Evolutionary conservation across 352 stramenopile genomes (phyloP).

Genomic region (Elongisporangium prolatum): DNA sequence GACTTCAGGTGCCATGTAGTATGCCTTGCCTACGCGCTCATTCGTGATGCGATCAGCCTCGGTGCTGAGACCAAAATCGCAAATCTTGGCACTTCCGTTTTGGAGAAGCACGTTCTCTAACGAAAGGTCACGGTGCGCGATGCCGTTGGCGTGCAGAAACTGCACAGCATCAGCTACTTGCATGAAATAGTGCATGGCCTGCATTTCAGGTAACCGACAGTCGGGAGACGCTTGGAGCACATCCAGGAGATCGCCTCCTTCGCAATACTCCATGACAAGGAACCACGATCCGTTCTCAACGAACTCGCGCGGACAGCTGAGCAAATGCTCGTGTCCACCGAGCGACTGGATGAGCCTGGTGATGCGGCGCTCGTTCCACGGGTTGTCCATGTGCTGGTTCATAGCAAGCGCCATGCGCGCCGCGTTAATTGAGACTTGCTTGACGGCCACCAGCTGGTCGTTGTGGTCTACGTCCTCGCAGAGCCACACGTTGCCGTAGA

Average conservation of each 20-base stretch:
- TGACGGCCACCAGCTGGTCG: conserved; percentile 29
- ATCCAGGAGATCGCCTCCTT: conserved; percentile 36
- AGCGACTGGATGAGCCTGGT: conserved; percentile 26
- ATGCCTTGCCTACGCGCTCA: conserved; percentile 31
- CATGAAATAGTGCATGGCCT: conserved; percentile 20
- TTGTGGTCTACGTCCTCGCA: conserved; percentile 19
- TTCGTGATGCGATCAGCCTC: conserved; percentile 11
- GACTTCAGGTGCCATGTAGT: conserved; percentile 63
- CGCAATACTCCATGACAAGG: conserved; percentile 53
- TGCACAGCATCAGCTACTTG: conserved; percentile 27
- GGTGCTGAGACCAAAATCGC: conserved; percentile 50
- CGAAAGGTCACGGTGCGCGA: conserved; percentile 52
- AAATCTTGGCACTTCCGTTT: conserved; percentile 28
- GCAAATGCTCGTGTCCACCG: conserved; percentile 29
- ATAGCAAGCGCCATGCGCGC: conserved; percentile 15
- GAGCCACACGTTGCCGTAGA: conserved; percentile 38
- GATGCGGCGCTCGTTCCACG: conserved; percentile 19
- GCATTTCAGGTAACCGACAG: conserved; percentile 15
- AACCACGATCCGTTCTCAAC: conserved; percentile 38
- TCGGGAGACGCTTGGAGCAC: conserved; percentile 18
- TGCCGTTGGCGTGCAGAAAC: conserved; percentile 32
- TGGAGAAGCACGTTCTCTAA: conserved; percentile 51
- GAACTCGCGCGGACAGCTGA: conserved; percentile 37
- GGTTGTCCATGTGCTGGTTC: conserved; percentile 23
- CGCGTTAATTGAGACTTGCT: conserved; percentile 22